A percentile compares a stretch with the other conserved stretches of the same genome.
Conservation (phyloP, 176 grass and related monocot genomes). For the Rhipidocladum racemiflorum region DNA sequence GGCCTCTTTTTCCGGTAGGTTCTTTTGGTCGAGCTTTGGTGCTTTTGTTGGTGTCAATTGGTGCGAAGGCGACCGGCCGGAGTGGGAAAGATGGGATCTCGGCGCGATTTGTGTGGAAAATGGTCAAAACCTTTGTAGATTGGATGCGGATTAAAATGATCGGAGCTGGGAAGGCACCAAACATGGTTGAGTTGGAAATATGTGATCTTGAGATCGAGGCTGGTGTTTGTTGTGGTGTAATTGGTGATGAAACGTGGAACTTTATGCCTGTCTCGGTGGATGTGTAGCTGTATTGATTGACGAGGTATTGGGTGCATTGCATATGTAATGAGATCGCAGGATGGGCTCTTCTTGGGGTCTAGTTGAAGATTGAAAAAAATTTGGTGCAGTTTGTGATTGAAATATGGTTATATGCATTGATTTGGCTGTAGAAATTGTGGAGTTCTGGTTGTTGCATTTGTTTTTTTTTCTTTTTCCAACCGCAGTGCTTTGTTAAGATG, state of each 20-base stretch:
- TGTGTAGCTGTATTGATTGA: not conserved
- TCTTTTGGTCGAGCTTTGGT: not conserved
- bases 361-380: not conserved
- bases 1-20: constrained; percentile 42
- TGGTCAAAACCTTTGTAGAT: constrained; percentile 10
- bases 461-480: not conserved
- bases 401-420: not conserved
- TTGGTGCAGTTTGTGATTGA: not conserved
- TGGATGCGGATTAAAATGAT: constrained; percentile 17
- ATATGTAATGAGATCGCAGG: not conserved
- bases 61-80: not conserved
- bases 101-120: not conserved
- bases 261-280: not conserved
- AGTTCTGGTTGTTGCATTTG: not conserved
- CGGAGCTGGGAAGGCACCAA: not conserved
- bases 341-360: not conserved
- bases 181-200: not conserved
- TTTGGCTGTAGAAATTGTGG: not conserved
- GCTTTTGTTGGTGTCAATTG: not conserved
- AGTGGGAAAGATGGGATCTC: constrained; percentile 28
- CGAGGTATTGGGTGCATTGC: not conserved
- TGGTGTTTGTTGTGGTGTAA: not conserved
- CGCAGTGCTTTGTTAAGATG: not conserved
- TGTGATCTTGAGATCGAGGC: not conserved
- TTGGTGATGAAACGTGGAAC: not conserved